Evolutionary conservation across 371 early-diverging fungal species (phyloP), one percentile per base, ranked within the genome.

Genomic region (Ecytonucleospora hepatopenaei): DNA sequence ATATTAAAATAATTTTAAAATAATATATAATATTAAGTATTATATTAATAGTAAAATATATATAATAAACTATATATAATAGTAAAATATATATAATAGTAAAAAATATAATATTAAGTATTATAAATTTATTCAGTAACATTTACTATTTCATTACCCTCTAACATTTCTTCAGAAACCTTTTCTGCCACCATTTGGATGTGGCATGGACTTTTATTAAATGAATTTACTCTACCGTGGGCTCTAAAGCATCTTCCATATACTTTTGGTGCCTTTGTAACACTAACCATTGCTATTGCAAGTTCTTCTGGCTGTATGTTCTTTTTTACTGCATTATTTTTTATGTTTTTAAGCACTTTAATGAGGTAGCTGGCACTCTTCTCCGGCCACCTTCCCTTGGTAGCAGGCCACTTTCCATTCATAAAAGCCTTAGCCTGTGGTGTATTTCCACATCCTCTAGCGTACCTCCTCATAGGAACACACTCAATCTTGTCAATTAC

Each of bases 241-340:
- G 97, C 97, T 83, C 95, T 88, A 87, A 88, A 92, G 55, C 90
- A 91, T 81, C 95, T 85, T 79, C 95, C 88, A 76, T 92, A 89
- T 82, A 90, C 89, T 83, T 90, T 90, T 79, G 92, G 92, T 68
- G 97, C 95, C 82, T 90, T 90, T 86, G 92, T 92, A 78, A 96
- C 94, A 82, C 89, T 87, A 66, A 94, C 86, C 86, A 93, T 90
- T 80, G 85, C 86, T 75, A 96, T 84, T 68, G 87, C 85, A 61
- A 92, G 82, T 24, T 71, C 66, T 0, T 68, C 49, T 5, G 58
- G 1, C 78, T 87, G 86, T 71, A 96, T 82, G 68, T 88, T 88
- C 86, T 96, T 96, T 2, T 71, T 84, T 81, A 87, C 88, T 63
- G 96, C 98, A 83, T 92, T 92, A 83, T 85, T 84, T 84, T 90